Evolutionary conservation across 768 basidiomycete species (phyloP).

Genomic region (Jaapia argillacea): DNA sequence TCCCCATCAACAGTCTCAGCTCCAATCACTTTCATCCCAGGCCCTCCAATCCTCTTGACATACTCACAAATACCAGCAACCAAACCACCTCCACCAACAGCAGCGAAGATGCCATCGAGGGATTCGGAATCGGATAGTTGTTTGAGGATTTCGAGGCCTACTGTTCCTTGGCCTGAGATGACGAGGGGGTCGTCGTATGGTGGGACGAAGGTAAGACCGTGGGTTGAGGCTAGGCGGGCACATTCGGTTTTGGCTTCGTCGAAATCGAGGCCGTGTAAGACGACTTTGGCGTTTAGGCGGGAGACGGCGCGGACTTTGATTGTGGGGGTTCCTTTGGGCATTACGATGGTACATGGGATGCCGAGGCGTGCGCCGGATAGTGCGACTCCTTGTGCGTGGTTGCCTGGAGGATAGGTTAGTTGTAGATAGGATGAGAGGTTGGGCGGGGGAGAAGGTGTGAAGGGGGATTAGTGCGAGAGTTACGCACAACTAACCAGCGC

Average conservation of each 20-base stretch:
- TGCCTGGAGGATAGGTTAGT: constrained; percentile 43
- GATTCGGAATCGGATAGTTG: constrained; percentile 68
- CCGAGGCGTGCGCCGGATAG: constrained; percentile 81
- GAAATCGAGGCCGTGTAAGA: constrained; percentile 87
- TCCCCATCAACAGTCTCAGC: constrained; percentile 95
- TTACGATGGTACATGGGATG: constrained; percentile 97
- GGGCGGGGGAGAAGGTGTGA: constrained; percentile 6
- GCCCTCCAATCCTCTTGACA: constrained; percentile 85
- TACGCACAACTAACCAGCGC: constrained; percentile 85
- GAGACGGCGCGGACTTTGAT: constrained; percentile 96
- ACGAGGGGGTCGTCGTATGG: constrained; percentile 97
- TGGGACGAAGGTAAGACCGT: constrained; percentile 85
- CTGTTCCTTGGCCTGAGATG: constrained; percentile 95
- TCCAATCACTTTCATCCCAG: constrained; percentile 72
- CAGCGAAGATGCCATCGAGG: constrained; percentile 78
- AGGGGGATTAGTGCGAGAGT: neutral
- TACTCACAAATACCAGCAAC: constrained; percentile 88
- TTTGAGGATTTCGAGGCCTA: constrained; percentile 91
- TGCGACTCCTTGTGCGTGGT: constrained; percentile 98
- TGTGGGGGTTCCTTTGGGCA: constrained; percentile 89
- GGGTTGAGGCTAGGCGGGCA: constrained; percentile 63
- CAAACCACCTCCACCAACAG: constrained; percentile 93
- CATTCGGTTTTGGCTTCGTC: constrained; percentile 96
- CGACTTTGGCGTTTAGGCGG: constrained; percentile 91
- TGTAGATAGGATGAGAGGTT: neutral